Percentiles rank a stretch among this genome's conserved stretches.
phyloP scores from a whole-genome alignment of 2,329 filamentous ascomycete species.

The Venturia aucupariae region DNA sequence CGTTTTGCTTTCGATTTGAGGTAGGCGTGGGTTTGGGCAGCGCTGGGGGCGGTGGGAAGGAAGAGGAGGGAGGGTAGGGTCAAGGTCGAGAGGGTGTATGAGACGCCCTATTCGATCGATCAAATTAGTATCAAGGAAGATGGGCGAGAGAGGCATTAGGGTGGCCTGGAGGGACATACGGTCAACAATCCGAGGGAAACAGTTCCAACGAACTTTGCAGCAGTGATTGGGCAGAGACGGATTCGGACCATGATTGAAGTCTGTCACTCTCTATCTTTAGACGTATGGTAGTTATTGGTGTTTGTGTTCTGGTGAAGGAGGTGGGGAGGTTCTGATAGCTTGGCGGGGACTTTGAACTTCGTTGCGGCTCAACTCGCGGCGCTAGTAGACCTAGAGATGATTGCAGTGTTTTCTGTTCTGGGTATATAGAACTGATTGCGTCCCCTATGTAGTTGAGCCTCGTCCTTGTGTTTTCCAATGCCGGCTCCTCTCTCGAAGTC shows the following conservation, averaged over 20 bases:
- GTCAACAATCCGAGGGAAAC: conserved; percentile 81
- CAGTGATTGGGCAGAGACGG: conserved; percentile 50
- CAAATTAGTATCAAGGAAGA: conserved; percentile 11
- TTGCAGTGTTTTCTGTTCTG: too few species aligned
- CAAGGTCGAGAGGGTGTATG: conserved; percentile 70
- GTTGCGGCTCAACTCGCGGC: neutral
- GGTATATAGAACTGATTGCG: too few species aligned
- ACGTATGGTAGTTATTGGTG: neutral
- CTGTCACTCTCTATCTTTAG: conserved; percentile 10
- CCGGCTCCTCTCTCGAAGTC: neutral
- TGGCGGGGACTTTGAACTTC: neutral
- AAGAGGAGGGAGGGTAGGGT: conserved; percentile 72
- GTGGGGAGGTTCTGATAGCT: neutral
- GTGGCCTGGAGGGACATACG: conserved; percentile 44
- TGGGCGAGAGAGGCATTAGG: conserved; percentile 12
- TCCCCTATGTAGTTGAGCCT: neutral
- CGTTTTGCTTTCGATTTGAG: conserved; percentile 52
- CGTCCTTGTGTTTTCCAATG: neutral
- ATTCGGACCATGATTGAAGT: neutral
- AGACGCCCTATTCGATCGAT: conserved; percentile 58
- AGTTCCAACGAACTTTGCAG: conserved; percentile 88
- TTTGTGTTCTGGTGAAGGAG: neutral
- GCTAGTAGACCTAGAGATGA: too few species aligned
- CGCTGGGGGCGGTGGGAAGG: conserved; percentile 65
- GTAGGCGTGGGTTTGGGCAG: conserved; percentile 47